Evolutionary conservation across 257 asterid species (phyloP).

Genomic region (Eucommia ulmoides): DNA sequence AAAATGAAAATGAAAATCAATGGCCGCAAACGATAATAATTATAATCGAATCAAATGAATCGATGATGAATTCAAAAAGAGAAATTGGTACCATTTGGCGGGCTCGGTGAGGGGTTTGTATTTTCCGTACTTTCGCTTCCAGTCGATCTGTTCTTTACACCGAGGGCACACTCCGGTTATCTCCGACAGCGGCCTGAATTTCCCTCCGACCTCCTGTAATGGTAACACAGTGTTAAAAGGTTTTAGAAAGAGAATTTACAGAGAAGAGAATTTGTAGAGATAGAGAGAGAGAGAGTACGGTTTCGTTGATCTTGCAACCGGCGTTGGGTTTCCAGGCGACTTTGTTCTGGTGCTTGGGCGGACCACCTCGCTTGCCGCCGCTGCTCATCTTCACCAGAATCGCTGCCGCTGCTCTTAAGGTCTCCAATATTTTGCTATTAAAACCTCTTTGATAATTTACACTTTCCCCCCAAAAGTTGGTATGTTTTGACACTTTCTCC

Average conservation of each 20-base stretch:
- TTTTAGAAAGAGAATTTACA: no score
- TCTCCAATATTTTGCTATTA: no score
- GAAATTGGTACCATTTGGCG: slow-evolving; percentile 51
- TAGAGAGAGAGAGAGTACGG: no score
- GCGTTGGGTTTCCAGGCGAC: slow-evolving; percentile 73
- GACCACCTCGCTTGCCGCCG: slow-evolving; percentile 54
- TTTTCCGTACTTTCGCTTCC: slow-evolving; percentile 89
- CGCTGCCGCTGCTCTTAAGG: no score
- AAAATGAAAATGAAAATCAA: neutral
- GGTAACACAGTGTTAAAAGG: no score
- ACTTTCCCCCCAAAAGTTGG: no score
- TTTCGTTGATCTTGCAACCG: slow-evolving; percentile 65
- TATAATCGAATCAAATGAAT: neutral
- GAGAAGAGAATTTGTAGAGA: no score
- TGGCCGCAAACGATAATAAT: neutral
- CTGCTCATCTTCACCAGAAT: no score
- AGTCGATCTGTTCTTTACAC: slow-evolving; percentile 84
- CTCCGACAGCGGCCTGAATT: slow-evolving; percentile 60
- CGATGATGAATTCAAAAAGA: neutral
- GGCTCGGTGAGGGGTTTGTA: slow-evolving; percentile 80
- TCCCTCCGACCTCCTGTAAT: slow-evolving; percentile 81
- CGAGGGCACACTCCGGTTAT: slow-evolving; percentile 81
- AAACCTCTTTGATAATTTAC: no score
- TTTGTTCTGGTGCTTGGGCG: slow-evolving; percentile 81
- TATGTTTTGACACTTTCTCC: no score